Evolutionary conservation across 768 basidiomycete species (phyloP), one percentile per base, ranked within the genome.

Genomic region (Termitomyces sp.): DNA sequence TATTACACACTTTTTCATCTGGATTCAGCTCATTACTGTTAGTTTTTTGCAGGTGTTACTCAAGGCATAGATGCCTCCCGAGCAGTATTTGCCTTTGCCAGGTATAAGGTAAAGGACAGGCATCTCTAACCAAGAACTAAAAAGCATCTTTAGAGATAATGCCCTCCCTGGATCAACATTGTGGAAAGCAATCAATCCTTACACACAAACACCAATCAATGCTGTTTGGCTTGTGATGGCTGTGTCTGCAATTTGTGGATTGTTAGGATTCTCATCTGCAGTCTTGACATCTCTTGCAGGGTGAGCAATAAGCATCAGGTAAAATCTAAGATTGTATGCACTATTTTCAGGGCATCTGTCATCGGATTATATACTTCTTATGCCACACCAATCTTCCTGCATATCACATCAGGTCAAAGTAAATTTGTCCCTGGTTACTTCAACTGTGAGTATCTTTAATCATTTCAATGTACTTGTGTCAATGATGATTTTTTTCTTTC

Each of bases 191-290:
- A 79, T 90, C 55, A 86, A 86, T 61, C 67, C 57, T 5, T 67
- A 67, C 62, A 88, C 87, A 1, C 82, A 82, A 65, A 89, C 88
- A 6, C 88, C 88, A 0, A 86, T 89, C 14, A 84, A 89, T 60
- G 88, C 88, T 2, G 88, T 87, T 5, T 90, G 88, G 88, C 76
- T 89, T 48, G 88, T 89, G 26, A 86, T 89, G 73, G 69, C 70
- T 36, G 67, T 72, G 44, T 69, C 87, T 8, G 83, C 74, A 3
- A 62, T 89, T 33, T 85, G 83, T 46, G 87, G 87, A 10, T 70
- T 87, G 4, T 70, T 89, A 8, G 86, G 88, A 0, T 89, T 89
- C 69, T 87, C 85, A 5, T 66, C 68, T 43, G 77, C 88, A 1
- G 88, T 86, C 6, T 68, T 89, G 46, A 75, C 81, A 12, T 88